These are phyloP conservation scores for Hordeum vulgare DNA, from an alignment of 176 grass and related monocot genomes.

Conservation along the genomic window DNA sequence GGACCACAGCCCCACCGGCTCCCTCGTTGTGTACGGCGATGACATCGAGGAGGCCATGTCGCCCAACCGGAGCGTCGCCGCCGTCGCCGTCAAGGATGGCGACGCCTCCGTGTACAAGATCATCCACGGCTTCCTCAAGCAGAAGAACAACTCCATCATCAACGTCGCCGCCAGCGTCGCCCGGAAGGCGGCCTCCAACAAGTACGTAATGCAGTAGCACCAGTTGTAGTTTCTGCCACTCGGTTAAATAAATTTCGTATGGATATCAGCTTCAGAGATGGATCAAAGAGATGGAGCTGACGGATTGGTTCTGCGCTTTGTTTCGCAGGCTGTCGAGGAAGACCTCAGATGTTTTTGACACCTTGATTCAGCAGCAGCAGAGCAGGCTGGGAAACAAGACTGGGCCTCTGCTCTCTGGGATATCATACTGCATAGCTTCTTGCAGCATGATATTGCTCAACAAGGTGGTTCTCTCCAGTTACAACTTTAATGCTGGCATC, in stretches of 20 bases:
- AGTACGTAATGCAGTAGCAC: slow-evolving; percentile 13
- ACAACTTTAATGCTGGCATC: slow-evolving; percentile 63
- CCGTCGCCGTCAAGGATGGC: slow-evolving; percentile 42
- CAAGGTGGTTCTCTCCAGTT: slow-evolving; percentile 78
- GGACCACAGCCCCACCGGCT: slow-evolving; percentile 39
- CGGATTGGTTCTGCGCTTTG: neutral
- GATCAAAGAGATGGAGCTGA: neutral
- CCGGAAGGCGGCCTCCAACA: slow-evolving; percentile 45
- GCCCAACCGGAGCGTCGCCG: slow-evolving; percentile 43
- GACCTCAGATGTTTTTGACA: slow-evolving; percentile 50
- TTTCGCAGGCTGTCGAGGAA: slow-evolving; percentile 46
- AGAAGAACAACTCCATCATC: slow-evolving; percentile 73
- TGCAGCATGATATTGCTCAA: slow-evolving; percentile 98
- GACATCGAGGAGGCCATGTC: slow-evolving; percentile 65
- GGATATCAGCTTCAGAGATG: neutral
- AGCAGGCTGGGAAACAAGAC: slow-evolving; percentile 39
- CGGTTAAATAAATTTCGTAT: neutral
- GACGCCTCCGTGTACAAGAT: slow-evolving; percentile 56
- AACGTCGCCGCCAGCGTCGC: slow-evolving; percentile 42
- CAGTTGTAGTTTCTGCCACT: neutral
- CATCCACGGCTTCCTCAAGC: slow-evolving; percentile 66
- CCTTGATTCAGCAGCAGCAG: slow-evolving; percentile 50
- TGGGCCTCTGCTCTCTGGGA: slow-evolving; percentile 52
- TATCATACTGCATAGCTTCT: slow-evolving; percentile 70
- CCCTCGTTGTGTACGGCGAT: slow-evolving; percentile 33